These are phyloP conservation scores for Phytophthora megakarya DNA, from an alignment of 352 stramenopile genomes.

Conservation along the genomic window DNA sequence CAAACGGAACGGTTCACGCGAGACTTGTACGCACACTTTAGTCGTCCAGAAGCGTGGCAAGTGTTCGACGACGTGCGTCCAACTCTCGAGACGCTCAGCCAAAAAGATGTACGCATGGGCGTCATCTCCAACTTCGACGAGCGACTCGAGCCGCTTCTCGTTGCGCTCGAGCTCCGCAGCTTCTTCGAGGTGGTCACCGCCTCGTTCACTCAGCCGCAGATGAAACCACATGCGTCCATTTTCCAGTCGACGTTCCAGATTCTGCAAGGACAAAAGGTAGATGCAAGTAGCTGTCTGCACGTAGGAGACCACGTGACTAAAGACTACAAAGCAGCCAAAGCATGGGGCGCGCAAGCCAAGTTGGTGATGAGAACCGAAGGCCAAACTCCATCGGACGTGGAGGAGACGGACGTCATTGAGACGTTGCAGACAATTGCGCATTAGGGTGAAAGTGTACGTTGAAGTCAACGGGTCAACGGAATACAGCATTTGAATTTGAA, in stretches of 20 bases:
- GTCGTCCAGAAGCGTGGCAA: constrained; percentile 51
- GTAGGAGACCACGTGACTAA: constrained; percentile 60
- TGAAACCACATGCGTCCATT: constrained; percentile 65
- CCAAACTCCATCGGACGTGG: constrained; percentile 5
- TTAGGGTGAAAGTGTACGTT: not conserved
- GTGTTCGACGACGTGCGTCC: constrained; percentile 60
- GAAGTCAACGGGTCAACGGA: constrained; percentile 1
- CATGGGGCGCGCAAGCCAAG: constrained; percentile 44
- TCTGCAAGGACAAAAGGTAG: constrained; percentile 21
- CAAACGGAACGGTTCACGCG: constrained; percentile 43
- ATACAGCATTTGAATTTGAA: constrained; percentile 6
- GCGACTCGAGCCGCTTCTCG: constrained; percentile 53
- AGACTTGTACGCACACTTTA: constrained; percentile 64
- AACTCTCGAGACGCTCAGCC: constrained; percentile 44
- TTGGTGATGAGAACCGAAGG: constrained; percentile 41
- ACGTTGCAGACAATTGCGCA: constrained; percentile 36
- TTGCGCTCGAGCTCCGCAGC: constrained; percentile 42
- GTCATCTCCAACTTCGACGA: constrained; percentile 88
- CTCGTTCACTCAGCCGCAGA: constrained; percentile 51
- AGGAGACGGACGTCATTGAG: constrained; percentile 32
- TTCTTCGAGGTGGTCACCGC: constrained; percentile 65
- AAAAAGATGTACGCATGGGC: constrained; percentile 40
- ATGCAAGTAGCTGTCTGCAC: constrained; percentile 46
- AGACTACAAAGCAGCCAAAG: constrained; percentile 60
- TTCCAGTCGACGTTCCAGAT: constrained; percentile 58